A percentile compares a stretch with the other conserved stretches of the same genome.
phyloP scores from a whole-genome alignment of 768 basidiomycete species.

The Phaeotremella fagi region DNA sequence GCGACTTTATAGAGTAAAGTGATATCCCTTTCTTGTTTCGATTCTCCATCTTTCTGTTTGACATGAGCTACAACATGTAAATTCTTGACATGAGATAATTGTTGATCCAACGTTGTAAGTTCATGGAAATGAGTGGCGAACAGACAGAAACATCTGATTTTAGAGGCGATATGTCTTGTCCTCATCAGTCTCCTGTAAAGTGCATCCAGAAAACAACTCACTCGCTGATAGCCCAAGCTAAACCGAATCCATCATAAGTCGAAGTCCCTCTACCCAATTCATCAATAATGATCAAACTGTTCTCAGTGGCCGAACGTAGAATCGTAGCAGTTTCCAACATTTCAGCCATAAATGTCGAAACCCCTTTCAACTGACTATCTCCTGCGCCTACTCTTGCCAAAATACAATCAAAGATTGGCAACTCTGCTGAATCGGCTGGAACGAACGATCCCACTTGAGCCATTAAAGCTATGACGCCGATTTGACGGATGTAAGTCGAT shows the following conservation, averaged over 20 bases:
- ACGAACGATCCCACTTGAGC: slow-evolving; percentile 94
- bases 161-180: slow-evolving; percentile 78
- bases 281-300: slow-evolving; percentile 95
- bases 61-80: slow-evolving; percentile 94
- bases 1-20: slow-evolving; percentile 69
- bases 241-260: slow-evolving; percentile 93
- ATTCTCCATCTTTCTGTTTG: slow-evolving; percentile 49
- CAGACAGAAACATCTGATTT: slow-evolving; percentile 87
- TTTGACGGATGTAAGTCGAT: slow-evolving; percentile 87
- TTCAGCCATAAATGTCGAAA: slow-evolving; percentile 99
- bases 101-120: slow-evolving; percentile 82
- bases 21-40: slow-evolving; percentile 64
- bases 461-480: slow-evolving; percentile 94
- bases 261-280: slow-evolving; percentile 94
- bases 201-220: slow-evolving; percentile 48
- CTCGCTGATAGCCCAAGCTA: slow-evolving; percentile 99
- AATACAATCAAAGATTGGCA: slow-evolving; percentile 94
- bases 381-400: slow-evolving; percentile 94
- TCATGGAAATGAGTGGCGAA: slow-evolving; percentile 99
- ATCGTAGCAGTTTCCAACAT: slow-evolving; percentile 99
- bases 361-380: slow-evolving; percentile 94
- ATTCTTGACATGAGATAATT: slow-evolving; percentile 82
- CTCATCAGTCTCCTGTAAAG: neutral
- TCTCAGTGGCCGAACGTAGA: slow-evolving; percentile 81
- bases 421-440: slow-evolving; percentile 74